Evolutionary conservation across 2,329 filamentous ascomycete species (phyloP).

Genomic region (Phaeosphaeria sp.): DNA sequence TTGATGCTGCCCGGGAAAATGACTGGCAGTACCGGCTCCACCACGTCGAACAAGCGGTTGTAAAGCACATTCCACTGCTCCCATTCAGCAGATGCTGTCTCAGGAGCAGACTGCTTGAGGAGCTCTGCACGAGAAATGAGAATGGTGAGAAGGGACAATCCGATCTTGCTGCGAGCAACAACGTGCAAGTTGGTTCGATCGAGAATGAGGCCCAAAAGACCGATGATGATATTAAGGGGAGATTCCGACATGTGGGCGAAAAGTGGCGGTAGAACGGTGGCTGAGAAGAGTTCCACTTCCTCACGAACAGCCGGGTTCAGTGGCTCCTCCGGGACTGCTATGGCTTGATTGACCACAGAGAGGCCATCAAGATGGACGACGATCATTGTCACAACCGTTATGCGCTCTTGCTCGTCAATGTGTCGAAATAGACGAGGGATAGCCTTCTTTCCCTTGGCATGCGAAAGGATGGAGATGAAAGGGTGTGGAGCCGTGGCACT

Average conservation of each 20-base stretch:
- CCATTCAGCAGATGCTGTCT: constrained; percentile 68
- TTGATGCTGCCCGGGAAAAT: constrained; percentile 94
- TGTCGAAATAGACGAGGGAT: constrained; percentile 95
- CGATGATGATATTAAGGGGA: constrained; percentile 87
- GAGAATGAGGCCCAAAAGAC: constrained; percentile 83
- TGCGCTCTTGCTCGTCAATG: constrained; percentile 88
- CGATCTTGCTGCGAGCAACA: constrained; percentile 87
- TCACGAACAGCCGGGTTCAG: constrained; percentile 77
- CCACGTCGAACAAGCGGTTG: constrained; percentile 82
- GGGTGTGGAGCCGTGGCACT: constrained; percentile 77
- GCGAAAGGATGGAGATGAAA: constrained; percentile 94
- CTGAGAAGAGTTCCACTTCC: constrained; percentile 88
- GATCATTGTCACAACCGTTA: constrained; percentile 95
- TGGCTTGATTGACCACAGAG: constrained; percentile 84
- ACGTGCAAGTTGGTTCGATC: constrained; percentile 80
- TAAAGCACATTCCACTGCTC: constrained; percentile 84
- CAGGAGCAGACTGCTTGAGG: constrained; percentile 79
- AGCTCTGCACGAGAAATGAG: constrained; percentile 93
- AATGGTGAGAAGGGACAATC: constrained; percentile 89
- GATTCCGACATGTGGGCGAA: constrained; percentile 92
- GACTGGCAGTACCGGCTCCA: constrained; percentile 82
- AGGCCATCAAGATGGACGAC: constrained; percentile 90
- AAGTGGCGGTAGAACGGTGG: constrained; percentile 86
- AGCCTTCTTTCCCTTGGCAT: constrained; percentile 94
- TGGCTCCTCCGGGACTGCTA: constrained; percentile 74